Evolutionary conservation across 352 stramenopile species (phyloP).

Genomic region (Phytophthora macrochlamydospora): DNA sequence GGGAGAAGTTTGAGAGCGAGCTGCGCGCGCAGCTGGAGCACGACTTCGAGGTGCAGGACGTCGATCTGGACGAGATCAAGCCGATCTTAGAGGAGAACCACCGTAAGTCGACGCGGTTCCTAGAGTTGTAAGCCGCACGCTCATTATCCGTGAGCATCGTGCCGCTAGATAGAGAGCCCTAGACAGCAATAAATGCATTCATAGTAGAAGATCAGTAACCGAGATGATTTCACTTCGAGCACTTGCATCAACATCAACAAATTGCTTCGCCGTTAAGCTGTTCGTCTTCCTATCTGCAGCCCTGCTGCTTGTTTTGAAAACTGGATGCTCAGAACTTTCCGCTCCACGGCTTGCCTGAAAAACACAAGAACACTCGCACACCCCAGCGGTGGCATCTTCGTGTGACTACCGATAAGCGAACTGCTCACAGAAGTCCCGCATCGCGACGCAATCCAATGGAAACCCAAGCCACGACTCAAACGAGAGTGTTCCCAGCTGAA

Average conservation of each 20-base stretch:
- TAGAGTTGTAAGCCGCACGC: conserved; percentile 43
- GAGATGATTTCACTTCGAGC: background rate
- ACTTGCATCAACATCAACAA: conserved; percentile 21
- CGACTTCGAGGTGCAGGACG: conserved; percentile 68
- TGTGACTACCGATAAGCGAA: no score
- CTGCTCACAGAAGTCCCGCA: background rate
- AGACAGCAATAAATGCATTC: conserved; percentile 6
- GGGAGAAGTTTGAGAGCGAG: conserved; percentile 48
- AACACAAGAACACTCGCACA: no score
- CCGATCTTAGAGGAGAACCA: conserved; percentile 62
- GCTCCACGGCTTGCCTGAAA: no score
- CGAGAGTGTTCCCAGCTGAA: conserved; percentile 20
- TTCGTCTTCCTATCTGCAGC: no score
- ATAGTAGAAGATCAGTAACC: conserved; percentile 5
- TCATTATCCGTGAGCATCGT: conserved; percentile 1
- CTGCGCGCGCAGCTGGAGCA: conserved; percentile 52
- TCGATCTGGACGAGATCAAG: conserved; percentile 51
- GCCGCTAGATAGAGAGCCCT: conserved; percentile 4
- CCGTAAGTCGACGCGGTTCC: conserved; percentile 67
- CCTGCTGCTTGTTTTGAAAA: no score
- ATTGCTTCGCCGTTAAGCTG: conserved; percentile 12
- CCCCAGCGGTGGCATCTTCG: no score
- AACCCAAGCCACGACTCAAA: conserved; percentile 41
- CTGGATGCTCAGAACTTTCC: no score
- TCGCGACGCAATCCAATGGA: conserved; percentile 26